A percentile compares a stretch with the other conserved stretches of the same genome.
phyloP scores from a whole-genome alignment of 2,329 filamentous ascomycete genomes.

The Colletotrichum plurivorum region DNA sequence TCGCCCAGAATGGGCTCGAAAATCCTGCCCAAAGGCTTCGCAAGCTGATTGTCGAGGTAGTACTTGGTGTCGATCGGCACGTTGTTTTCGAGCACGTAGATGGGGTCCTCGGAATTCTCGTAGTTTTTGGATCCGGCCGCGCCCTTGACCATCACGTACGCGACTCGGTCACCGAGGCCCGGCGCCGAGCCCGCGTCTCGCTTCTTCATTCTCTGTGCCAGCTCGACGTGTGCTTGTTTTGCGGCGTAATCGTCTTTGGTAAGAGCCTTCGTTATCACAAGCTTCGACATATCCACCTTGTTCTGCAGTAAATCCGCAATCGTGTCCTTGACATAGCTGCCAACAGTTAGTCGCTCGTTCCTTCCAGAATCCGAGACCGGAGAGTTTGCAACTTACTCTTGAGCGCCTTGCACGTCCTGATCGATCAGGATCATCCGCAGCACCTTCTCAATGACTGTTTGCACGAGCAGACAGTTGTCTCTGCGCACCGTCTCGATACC shows the following conservation, averaged over 20 bases:
- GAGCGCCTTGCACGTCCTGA: constrained; percentile 88
- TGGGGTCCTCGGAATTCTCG: constrained; percentile 96
- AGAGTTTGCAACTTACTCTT: constrained; percentile 78
- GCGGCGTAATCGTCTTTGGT: constrained; percentile 90
- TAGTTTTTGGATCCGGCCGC: constrained; percentile 93
- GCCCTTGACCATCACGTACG: constrained; percentile 97
- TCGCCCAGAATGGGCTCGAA: constrained; percentile 98
- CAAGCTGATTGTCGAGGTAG: constrained; percentile 97
- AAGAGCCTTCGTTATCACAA: constrained; percentile 98
- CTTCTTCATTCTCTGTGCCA: constrained; percentile 96
- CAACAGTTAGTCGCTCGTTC: constrained; percentile 34
- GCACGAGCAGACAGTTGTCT: constrained; percentile 95
- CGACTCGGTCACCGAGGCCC: constrained; percentile 92
- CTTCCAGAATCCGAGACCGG: constrained; percentile 10
- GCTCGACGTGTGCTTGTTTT: constrained; percentile 96
- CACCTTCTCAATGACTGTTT: constrained; percentile 97
- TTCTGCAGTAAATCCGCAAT: constrained; percentile 97
- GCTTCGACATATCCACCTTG: constrained; percentile 98
- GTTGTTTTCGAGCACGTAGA: constrained; percentile 97
- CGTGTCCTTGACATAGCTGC: constrained; percentile 93
- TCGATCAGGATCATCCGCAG: constrained; percentile 96
- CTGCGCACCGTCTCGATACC: constrained; percentile 98
- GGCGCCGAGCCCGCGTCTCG: constrained; percentile 96
- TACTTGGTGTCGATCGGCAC: constrained; percentile 98
- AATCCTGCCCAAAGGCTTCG: constrained; percentile 93